Evolutionary conservation across 768 basidiomycete genomes (phyloP).

Genomic region (Trametes villosa): DNA sequence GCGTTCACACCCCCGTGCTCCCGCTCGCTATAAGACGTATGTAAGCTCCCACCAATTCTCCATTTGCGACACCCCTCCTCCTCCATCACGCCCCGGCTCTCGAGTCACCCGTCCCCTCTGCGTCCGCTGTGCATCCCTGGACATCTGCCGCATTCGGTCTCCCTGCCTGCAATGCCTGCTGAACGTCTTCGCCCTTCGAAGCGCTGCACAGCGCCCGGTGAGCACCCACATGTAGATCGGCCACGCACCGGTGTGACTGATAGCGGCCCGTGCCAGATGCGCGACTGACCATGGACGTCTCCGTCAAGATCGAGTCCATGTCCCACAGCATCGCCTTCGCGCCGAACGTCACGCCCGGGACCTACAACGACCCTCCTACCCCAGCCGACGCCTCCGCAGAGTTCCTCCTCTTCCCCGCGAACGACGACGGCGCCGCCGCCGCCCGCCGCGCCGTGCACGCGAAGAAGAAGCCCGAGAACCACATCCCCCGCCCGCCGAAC

Average conservation of each 20-base stretch:
- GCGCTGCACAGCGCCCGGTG: slow-evolving; percentile 25
- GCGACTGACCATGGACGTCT: slow-evolving; percentile 11
- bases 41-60: slow-evolving; percentile 30
- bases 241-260: slow-evolving; percentile 16
- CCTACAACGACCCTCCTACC: slow-evolving; percentile 54
- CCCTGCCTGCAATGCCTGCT: slow-evolving; percentile 24
- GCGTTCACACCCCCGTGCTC: slow-evolving; percentile 25
- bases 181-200: slow-evolving; percentile 25
- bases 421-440: slow-evolving; percentile 33
- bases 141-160: slow-evolving; percentile 21
- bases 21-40: slow-evolving; percentile 30
- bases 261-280: slow-evolving; percentile 9
- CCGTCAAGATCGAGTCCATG: slow-evolving; percentile 14
- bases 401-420: slow-evolving; percentile 62
- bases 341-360: slow-evolving; percentile 59
- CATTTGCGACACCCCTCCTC: slow-evolving; percentile 32
- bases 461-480: slow-evolving; percentile 73
- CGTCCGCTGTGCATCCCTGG: slow-evolving; percentile 20
- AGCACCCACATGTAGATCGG: not conserved
- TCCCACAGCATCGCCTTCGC: slow-evolving; percentile 56
- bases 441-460: slow-evolving; percentile 47
- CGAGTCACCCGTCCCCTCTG: slow-evolving; percentile 27
- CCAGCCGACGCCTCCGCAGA: slow-evolving; percentile 44
- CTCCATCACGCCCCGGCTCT: slow-evolving; percentile 26
- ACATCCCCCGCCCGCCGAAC: slow-evolving; percentile 84